Conservation (phyloP, 2,329 filamentous ascomycete species). For the Botryotinia calthae region DNA sequence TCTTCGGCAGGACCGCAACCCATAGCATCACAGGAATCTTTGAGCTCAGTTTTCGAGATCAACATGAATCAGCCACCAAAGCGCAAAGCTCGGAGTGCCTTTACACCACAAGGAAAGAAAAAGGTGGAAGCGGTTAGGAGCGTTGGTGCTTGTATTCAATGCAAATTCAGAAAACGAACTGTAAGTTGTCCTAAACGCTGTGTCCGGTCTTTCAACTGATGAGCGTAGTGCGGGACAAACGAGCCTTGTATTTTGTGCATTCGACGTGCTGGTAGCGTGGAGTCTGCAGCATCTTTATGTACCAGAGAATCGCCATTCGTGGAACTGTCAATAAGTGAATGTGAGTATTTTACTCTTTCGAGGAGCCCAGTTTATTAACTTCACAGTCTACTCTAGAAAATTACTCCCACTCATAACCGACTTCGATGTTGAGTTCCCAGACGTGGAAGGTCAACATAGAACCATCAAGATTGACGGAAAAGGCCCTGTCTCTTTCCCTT, state of each 20-base stretch:
- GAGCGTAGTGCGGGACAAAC: slow-evolving; percentile 14
- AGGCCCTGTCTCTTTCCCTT: slow-evolving; percentile 25
- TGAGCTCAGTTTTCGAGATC: slow-evolving; percentile 20
- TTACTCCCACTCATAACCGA: not conserved
- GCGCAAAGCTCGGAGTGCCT: slow-evolving; percentile 20
- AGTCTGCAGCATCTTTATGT: slow-evolving; percentile 13
- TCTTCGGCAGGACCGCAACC: not conserved
- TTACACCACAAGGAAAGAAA: slow-evolving; percentile 21
- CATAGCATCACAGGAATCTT: slow-evolving; percentile 12
- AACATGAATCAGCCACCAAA: slow-evolving; percentile 10
- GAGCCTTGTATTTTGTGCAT: slow-evolving; percentile 19
- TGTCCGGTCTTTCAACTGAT: not conserved
- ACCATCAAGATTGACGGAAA: slow-evolving; percentile 31
- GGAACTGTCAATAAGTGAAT: slow-evolving; percentile 21
- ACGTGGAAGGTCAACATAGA: not conserved
- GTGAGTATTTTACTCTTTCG: not conserved
- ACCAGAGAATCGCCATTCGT: slow-evolving; percentile 21
- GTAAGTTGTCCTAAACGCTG: slow-evolving; percentile 21
- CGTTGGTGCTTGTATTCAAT: slow-evolving; percentile 36
- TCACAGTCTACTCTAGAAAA: not conserved
- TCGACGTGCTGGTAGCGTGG: slow-evolving; percentile 3
- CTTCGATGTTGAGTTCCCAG: slow-evolving; percentile 12
- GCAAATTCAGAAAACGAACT: slow-evolving; percentile 35
- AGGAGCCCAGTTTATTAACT: not conserved
- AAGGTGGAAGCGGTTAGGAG: slow-evolving; percentile 29